phyloP scores from a whole-genome alignment of 208 protist species.

The Trichomonas tenax region DNA sequence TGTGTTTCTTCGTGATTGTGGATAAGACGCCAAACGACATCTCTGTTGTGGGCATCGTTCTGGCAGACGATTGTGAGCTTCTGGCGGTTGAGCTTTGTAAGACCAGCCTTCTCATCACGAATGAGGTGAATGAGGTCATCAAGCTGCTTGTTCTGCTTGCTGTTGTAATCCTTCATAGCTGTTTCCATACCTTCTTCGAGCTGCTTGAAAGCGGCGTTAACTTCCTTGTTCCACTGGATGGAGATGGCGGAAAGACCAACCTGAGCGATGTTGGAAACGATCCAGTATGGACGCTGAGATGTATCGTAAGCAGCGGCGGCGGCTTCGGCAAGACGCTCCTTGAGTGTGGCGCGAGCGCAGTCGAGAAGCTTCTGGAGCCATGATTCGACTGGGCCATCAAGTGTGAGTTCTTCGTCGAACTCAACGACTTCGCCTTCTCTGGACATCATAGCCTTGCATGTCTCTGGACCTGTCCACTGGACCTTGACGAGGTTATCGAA shows the following conservation, averaged over 20 bases:
- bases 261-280: slow-evolving; percentile 84
- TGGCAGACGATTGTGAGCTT: slow-evolving; percentile 93
- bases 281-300: slow-evolving; percentile 81
- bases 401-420: slow-evolving; percentile 63
- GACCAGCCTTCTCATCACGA: slow-evolving; percentile 42
- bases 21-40: slow-evolving; percentile 52
- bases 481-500: slow-evolving; percentile 52
- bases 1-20: slow-evolving; percentile 55
- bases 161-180: slow-evolving; percentile 86
- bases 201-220: slow-evolving; percentile 79
- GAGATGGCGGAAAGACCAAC: slow-evolving; percentile 73
- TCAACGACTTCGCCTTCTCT: slow-evolving; percentile 73
- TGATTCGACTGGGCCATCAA: slow-evolving; percentile 77
- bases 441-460: slow-evolving; percentile 21
- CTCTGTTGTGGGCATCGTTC: slow-evolving; percentile 76
- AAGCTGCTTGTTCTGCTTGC: slow-evolving; percentile 74
- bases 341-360: slow-evolving; percentile 60
- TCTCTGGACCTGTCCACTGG: slow-evolving; percentile 38
- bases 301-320: slow-evolving; percentile 50
- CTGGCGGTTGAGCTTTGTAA: slow-evolving; percentile 55
- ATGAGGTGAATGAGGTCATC: slow-evolving; percentile 75
- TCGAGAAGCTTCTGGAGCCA: slow-evolving; percentile 79
- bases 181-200: slow-evolving; percentile 78
- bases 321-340: slow-evolving; percentile 61
- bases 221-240: slow-evolving; percentile 87